A percentile compares a stretch with the other conserved stretches of the same genome.
Evolutionary conservation across 495 filamentous ascomycete genomes (phyloP).

Genomic region (Neurospora sp.): DNA sequence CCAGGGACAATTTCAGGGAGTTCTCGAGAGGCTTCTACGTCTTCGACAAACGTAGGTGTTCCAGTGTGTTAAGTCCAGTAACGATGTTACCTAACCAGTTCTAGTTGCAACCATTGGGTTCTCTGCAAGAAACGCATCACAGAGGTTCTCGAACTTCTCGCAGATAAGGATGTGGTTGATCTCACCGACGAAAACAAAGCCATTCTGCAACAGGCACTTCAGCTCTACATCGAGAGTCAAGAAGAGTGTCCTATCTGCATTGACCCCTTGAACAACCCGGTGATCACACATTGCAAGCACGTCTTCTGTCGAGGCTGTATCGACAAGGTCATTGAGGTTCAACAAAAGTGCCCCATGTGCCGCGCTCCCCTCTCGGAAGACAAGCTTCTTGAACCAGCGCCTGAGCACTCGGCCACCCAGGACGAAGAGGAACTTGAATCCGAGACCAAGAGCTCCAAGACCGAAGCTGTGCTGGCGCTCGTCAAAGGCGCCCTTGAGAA

Average conservation of each 20-base stretch:
- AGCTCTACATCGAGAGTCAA: constrained; percentile 68
- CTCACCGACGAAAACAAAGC: constrained; percentile 64
- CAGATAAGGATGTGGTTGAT: constrained; percentile 53
- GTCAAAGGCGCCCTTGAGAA: constrained; percentile 61
- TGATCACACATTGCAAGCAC: constrained; percentile 87
- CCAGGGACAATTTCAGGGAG: constrained; percentile 39
- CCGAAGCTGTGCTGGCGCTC: constrained; percentile 72
- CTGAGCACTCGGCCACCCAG: constrained; percentile 36
- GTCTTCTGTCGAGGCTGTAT: constrained; percentile 71
- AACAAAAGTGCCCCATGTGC: constrained; percentile 84
- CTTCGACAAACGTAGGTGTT: constrained; percentile 55
- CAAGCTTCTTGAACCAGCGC: constrained; percentile 52
- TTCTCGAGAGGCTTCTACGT: constrained; percentile 76
- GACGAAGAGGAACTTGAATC: constrained; percentile 44
- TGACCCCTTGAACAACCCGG: constrained; percentile 59
- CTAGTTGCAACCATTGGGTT: constrained; percentile 68
- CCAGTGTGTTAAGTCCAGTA: neutral
- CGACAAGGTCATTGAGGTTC: constrained; percentile 63
- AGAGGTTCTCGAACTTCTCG: constrained; percentile 58
- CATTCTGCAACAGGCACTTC: constrained; percentile 67
- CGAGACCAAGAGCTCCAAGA: constrained; percentile 67
- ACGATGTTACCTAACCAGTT: constrained; percentile 5
- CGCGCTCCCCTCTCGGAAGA: constrained; percentile 59
- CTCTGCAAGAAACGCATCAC: constrained; percentile 64
- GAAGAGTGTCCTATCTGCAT: constrained; percentile 83